A percentile compares a stretch with the other conserved stretches of the same genome.
phyloP scores from a whole-genome alignment of 2,329 filamentous ascomycete species.

The Keithomyces neogunnii region DNA sequence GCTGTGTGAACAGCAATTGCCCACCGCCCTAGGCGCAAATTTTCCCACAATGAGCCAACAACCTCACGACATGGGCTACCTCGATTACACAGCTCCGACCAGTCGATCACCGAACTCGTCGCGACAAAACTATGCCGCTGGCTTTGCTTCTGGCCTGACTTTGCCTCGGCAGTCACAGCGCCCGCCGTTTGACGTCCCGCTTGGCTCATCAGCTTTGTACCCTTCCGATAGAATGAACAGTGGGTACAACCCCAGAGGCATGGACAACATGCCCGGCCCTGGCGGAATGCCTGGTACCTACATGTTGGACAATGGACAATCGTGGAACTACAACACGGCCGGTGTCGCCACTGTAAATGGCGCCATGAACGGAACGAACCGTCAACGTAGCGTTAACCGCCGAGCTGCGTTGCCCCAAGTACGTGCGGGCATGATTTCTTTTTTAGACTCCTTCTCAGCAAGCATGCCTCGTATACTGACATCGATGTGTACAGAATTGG shows the following conservation, averaged over 20 bases:
- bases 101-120: slow-evolving; percentile 64
- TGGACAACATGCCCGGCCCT: slow-evolving; percentile 35
- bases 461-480: slow-evolving; percentile 1
- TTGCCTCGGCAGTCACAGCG: slow-evolving; percentile 52
- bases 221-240: slow-evolving; percentile 57
- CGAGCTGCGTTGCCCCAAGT: slow-evolving; percentile 64
- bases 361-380: slow-evolving; percentile 55
- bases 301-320: slow-evolving; percentile 61
- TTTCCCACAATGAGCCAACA: slow-evolving; percentile 35
- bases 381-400: slow-evolving; percentile 46
- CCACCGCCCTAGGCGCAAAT: slow-evolving; percentile 13
- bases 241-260: slow-evolving; percentile 50
- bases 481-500: slow-evolving; percentile 33
- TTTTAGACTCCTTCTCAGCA: background rate
- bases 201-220: slow-evolving; percentile 58
- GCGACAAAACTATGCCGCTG: slow-evolving; percentile 45
- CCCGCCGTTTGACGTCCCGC: slow-evolving; percentile 61
- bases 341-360: slow-evolving; percentile 56
- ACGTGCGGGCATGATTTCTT: slow-evolving; percentile 28
- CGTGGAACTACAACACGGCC: slow-evolving; percentile 67
- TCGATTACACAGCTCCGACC: slow-evolving; percentile 52
- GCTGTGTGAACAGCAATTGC: slow-evolving; percentile 16
- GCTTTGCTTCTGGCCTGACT: slow-evolving; percentile 42
- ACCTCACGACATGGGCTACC: slow-evolving; percentile 56
- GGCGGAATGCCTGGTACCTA: slow-evolving; percentile 36